Evolutionary conservation across 140 eudicot genomes (phyloP), one percentile per base, ranked within the genome.

Genomic region (Anethum foeniculum): DNA sequence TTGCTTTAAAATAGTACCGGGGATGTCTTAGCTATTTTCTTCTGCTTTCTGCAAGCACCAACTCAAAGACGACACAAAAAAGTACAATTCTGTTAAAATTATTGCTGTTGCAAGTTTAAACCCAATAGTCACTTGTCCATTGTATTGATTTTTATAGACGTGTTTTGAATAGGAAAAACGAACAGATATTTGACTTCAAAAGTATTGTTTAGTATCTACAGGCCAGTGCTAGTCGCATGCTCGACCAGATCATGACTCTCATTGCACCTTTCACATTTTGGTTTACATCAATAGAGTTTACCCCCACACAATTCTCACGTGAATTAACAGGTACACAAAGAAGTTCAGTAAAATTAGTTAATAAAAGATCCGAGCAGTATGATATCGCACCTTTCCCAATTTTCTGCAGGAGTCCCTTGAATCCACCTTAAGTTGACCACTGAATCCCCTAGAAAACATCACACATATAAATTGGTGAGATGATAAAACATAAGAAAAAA

Each of bases 311-410:
- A 25, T 25, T 62, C 28, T 62, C 36, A 62, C 18, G 2, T 25
- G 71, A n/a, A 62, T 7, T 62, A 27, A 62, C 76, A 71, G 48
- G 47, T 16, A 38, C 11, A 23, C 52, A 18, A 77, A 54, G 46
- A 51, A 32, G 27, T 34, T 7, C 25, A 39, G 9, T 46, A 27
- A 27, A 23, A 77, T 21, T 54, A 73, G 19, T 44, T 15, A 12
- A 47, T 13, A 46, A 4, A 47, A 25, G 4, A 47, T 25, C 21
- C 5, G n/a, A 74, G 4, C 54, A 68, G 74, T 1, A 19, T 54
- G 25, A 67, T 25, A 18, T 74, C 84, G 68, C 74, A 92, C 97
- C 90, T 92, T 94, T 82, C 81, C 77, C 69, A 91, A 88, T 82
- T 85, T 88, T 79, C 87, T 87, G 74, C 88, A 75, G 54, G 56